Base-by-base conservation (phyloP, 306 rosid genomes). In the Cucurbita moschata region DNA sequence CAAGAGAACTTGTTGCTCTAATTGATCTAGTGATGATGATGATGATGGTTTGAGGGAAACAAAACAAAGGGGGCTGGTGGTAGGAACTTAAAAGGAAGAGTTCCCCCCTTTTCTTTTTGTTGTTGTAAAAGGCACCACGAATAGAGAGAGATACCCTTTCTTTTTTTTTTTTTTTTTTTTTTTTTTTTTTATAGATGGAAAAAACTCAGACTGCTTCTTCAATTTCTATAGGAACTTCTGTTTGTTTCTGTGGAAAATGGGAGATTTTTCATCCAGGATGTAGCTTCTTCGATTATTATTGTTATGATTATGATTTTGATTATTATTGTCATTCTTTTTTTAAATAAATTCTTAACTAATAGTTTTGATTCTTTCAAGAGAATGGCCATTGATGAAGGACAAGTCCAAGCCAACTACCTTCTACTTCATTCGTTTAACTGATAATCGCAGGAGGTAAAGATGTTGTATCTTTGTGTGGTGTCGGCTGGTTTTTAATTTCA, bases 1-100 rank as follows among this genome's bases (percentile, higher is more conserved):
- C 18, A 82, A 70, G 79, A 85, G 73, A 79, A 60, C 64, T 84
- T 88, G 94, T 79, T 88, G 94, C 88, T 84, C 87, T 39, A 88
- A 82, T 77, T 88, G 79, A 30, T 30, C 35, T 3, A 30, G 35
- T 30, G 35, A 30, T 30, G 35, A 47, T 8, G 52, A 65, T 30
- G 68, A 38, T 43, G 49, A 14, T 61, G 57, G n/a, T 62, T 62
- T 38, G 68, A 5, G 47, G 68, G 11, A 38, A 7, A 30, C 60
- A 18, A 8, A 15, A 61, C 56, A 51, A 52, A 15, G 19, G n/a
- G n/a, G 54, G n/a, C 56, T 9, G 23, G 15, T 54, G 59, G 59
- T 46, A 65, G 35, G 37, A 71, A 40, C 12, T 50, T 50, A 42
- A 43, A 66, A 10, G 35, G 35, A 40, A 15, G 37, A 50, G 54